Evolutionary conservation across 768 basidiomycete species (phyloP).

Genomic region (Pholiota conissans): DNA sequence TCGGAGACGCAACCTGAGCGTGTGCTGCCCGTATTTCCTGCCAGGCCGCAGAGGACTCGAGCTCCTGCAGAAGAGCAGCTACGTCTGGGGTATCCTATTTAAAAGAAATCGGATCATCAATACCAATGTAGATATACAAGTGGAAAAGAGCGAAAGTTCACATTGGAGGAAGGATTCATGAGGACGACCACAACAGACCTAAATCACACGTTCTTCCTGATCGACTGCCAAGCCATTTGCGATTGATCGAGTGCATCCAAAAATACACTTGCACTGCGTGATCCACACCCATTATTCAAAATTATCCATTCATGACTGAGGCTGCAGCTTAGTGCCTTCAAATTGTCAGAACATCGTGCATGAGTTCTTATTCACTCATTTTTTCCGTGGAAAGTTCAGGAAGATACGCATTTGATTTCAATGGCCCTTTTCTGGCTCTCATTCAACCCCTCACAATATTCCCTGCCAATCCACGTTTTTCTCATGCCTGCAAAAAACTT

Average conservation of each 20-base stretch:
- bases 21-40: slow-evolving; percentile 41
- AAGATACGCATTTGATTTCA: too few species aligned
- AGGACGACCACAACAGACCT: not conserved
- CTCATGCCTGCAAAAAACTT: too few species aligned
- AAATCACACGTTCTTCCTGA: slow-evolving; percentile 3
- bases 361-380: too few species aligned
- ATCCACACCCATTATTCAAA: not conserved
- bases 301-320: too few species aligned
- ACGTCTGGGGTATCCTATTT: slow-evolving; percentile 65
- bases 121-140: slow-evolving; percentile 1
- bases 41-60: slow-evolving; percentile 71
- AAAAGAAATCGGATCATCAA: slow-evolving; percentile 1
- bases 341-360: too few species aligned
- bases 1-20: slow-evolving; percentile 2
- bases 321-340: too few species aligned
- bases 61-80: slow-evolving; percentile 68
- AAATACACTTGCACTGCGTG: not conserved
- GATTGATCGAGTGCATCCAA: not conserved
- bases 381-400: too few species aligned
- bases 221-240: not conserved
- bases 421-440: too few species aligned
- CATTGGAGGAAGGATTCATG: slow-evolving; percentile 4
- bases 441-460: too few species aligned
- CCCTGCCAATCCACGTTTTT: too few species aligned
- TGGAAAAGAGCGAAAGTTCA: not conserved